Evolutionary conservation across 495 filamentous ascomycete genomes (phyloP).

Genomic region (Aspergillus nanangensis): DNA sequence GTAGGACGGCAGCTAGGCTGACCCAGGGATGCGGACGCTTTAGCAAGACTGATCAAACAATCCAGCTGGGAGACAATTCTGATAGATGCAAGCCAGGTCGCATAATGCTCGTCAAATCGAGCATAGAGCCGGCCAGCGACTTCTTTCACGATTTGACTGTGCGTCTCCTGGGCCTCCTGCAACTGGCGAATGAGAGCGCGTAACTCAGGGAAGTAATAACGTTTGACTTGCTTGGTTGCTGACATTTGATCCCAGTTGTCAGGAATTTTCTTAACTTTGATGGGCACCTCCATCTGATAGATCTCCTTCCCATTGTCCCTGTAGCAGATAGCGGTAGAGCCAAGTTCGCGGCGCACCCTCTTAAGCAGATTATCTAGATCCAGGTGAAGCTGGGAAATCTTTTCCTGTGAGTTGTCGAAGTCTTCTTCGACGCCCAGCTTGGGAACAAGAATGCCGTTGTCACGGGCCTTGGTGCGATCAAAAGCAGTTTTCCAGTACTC

Average conservation of each 20-base stretch:
- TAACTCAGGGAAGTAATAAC: slow-evolving; percentile 88
- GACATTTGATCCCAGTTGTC: slow-evolving; percentile 95
- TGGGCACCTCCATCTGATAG: slow-evolving; percentile 90
- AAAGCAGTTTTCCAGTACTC: slow-evolving; percentile 91
- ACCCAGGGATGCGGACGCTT: slow-evolving; percentile 77
- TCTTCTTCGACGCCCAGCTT: slow-evolving; percentile 87
- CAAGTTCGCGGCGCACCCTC: slow-evolving; percentile 62
- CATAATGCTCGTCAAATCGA: slow-evolving; percentile 84
- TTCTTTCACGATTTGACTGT: slow-evolving; percentile 86
- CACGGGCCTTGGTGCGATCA: slow-evolving; percentile 73
- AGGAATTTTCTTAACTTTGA: slow-evolving; percentile 76
- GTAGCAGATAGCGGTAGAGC: slow-evolving; percentile 68
- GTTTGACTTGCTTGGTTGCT: slow-evolving; percentile 81
- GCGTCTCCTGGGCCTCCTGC: slow-evolving; percentile 91
- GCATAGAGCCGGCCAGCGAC: slow-evolving; percentile 79
- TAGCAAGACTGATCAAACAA: slow-evolving; percentile 89
- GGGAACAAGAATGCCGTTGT: slow-evolving; percentile 75
- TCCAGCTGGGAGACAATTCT: slow-evolving; percentile 88
- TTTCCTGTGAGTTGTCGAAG: slow-evolving; percentile 82
- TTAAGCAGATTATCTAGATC: slow-evolving; percentile 70
- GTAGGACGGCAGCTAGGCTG: slow-evolving; percentile 81
- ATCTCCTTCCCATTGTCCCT: slow-evolving; percentile 94
- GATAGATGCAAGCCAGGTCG: slow-evolving; percentile 81
- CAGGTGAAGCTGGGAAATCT: slow-evolving; percentile 64
- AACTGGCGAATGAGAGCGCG: slow-evolving; percentile 75